phyloP scores from a whole-genome alignment of 306 rosid genomes.

The Argentina anserina region DNA sequence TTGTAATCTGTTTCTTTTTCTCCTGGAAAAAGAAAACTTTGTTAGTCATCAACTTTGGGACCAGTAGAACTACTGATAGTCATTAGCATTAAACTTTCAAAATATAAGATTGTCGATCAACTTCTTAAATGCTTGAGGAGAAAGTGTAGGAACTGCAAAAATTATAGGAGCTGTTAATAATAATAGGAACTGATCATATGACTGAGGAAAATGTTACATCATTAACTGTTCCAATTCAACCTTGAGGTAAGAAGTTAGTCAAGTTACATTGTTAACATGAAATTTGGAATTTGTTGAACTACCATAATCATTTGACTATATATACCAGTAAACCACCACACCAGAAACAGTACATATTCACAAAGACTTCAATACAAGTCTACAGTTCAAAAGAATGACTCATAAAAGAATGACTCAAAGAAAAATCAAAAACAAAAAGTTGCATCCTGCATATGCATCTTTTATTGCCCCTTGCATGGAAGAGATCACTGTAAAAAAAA shows the following conservation, averaged over 20 bases:
- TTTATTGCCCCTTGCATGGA: background rate
- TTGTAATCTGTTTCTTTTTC: too few relatives aligned
- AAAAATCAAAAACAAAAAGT: background rate
- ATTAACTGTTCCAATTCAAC: background rate
- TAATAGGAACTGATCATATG: too few relatives aligned
- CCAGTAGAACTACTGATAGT: too few relatives aligned
- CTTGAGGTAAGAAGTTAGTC: too few relatives aligned
- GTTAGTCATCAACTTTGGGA: too few relatives aligned
- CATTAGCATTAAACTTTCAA: too few relatives aligned
- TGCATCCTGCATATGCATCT: background rate
- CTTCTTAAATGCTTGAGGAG: too few relatives aligned
- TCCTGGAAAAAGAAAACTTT: too few relatives aligned
- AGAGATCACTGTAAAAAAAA: slow-evolving; percentile 3
- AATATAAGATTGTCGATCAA: too few relatives aligned
- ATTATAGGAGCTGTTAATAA: too few relatives aligned
- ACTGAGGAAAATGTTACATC: background rate
- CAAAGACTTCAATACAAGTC: slow-evolving; percentile 4
- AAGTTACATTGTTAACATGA: background rate
- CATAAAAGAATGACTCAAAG: background rate
- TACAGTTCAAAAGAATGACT: background rate
- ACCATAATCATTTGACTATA: background rate
- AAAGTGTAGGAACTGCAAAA: too few relatives aligned
- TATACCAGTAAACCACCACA: too few relatives aligned
- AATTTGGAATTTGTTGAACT: background rate
- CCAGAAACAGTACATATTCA: background rate